Conservation (phyloP, 352 stramenopile genomes). For the Aphanomyces cochlioides region DNA sequence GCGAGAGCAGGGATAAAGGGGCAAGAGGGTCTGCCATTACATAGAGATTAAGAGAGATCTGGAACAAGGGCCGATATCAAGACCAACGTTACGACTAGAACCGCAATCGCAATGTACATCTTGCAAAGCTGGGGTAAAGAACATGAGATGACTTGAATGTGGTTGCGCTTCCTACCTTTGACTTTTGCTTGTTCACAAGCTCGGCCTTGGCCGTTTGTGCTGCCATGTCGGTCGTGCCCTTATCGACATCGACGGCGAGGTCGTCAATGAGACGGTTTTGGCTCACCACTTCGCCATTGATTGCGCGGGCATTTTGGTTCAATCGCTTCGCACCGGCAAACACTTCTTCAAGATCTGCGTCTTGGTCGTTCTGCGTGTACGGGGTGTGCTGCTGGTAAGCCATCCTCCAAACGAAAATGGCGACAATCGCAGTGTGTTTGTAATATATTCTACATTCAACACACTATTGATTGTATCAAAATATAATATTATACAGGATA, state of each 20-base stretch:
- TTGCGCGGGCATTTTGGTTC: slow-evolving; percentile 78
- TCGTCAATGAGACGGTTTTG: slow-evolving; percentile 82
- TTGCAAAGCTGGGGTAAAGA: slow-evolving; percentile 46
- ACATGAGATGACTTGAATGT: slow-evolving; percentile 4
- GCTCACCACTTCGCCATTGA: slow-evolving; percentile 79
- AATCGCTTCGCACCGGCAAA: slow-evolving; percentile 69
- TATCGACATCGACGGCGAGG: slow-evolving; percentile 60
- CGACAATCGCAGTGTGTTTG: background rate
- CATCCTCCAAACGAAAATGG: background rate
- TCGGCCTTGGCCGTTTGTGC: slow-evolving; percentile 54
- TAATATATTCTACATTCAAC: slow-evolving; percentile 6
- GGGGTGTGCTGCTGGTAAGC: slow-evolving; percentile 10
- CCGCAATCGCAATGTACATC: slow-evolving; percentile 63
- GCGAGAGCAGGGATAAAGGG: too few species aligned
- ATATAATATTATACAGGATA: background rate
- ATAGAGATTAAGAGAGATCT: too few species aligned
- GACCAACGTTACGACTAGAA: slow-evolving; percentile 62
- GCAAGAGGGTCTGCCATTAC: too few species aligned
- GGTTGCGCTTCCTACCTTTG: slow-evolving; percentile 43
- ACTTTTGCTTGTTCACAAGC: slow-evolving; percentile 66
- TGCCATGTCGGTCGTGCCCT: slow-evolving; percentile 55
- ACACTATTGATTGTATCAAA: background rate
- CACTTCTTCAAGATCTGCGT: slow-evolving; percentile 73
- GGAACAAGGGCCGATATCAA: slow-evolving; percentile 34
- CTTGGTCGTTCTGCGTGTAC: slow-evolving; percentile 40